Base-by-base conservation (phyloP, 768 basidiomycete species). In the Thelephora aurantiotincta region DNA sequence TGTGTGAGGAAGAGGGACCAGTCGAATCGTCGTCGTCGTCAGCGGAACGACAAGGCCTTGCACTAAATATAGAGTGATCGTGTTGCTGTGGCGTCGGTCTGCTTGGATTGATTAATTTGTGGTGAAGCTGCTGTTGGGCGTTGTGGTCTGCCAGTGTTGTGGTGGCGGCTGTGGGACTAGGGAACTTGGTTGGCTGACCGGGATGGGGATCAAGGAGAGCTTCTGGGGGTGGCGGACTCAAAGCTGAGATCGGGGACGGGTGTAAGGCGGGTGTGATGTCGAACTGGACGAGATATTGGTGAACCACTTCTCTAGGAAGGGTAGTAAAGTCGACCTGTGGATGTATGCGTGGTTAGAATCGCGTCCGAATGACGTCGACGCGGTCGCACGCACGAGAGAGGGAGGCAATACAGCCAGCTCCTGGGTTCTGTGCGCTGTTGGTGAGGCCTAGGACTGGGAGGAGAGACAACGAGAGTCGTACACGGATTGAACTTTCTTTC, bases 261-360 rank as follows among this genome's bases (percentile, higher is more conserved):
- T 75, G 72, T 42, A 90, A 72, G 35, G 61, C 57, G 12, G 87
- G 87, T 16, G 84, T 68, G 45, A 88, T 72, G 57, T 86, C 80
- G 55, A 75, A 83, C 48, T 81, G 77, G 14, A 71, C 68, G 50
- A 90, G 71, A 60, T 90, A 90, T 49, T 78, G 75, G 58, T 85
- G 74, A 22, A 90, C 65, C 12, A 73, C 72, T 14, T 73, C 63
- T 11, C 68, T 65, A n/a, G 86, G 74, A 66, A 89, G 69, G 54
- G 75, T 76, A 41, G 70, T 67, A 59, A 90, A 88, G 57, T 89
- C 82, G 54, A 89, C 74, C 86, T 90, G 60, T 42, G 38, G 18
- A 22, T 22, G 38, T 41, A 41, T 41, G 26, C 26, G 26, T 41
- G 14, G 38, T 22, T 41, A 18, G 7, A 22, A 14, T 41, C 18